Evolutionary conservation across 192 early-diverging fungal species (phyloP).

Genomic region (Gigaspora rosea): DNA sequence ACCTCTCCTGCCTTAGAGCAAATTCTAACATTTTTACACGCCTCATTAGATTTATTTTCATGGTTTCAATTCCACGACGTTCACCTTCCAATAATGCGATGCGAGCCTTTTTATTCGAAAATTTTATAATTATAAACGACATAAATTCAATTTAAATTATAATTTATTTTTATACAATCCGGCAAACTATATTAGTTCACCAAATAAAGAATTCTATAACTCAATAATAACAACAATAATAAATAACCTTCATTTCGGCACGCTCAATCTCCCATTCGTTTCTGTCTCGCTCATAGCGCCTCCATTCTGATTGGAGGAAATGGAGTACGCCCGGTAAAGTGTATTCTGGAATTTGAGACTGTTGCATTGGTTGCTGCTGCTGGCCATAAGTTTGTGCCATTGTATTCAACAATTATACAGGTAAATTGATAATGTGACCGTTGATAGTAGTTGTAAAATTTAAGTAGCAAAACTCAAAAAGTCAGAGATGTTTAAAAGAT

Average conservation of each 20-base stretch:
- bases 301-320: conserved; percentile 82
- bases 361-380: conserved; percentile 27
- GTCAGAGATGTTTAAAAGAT: too few species aligned
- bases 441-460: too few species aligned
- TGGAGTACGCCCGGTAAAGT: conserved; percentile 75
- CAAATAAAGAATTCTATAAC: conserved; percentile 19
- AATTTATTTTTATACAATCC: not conserved
- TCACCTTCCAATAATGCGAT: conserved; percentile 80
- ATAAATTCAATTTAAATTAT: not conserved
- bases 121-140: too few species aligned
- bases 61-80: conserved; percentile 70
- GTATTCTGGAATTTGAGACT: conserved; percentile 48
- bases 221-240: not conserved
- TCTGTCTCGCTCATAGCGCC: conserved; percentile 77
- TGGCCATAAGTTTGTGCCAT: conserved; percentile 34
- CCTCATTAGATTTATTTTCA: conserved; percentile 72
- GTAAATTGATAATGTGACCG: too few species aligned
- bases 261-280: conserved; percentile 87
- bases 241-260: conserved; percentile 70
- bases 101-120: conserved; percentile 56
- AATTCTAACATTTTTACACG: conserved; percentile 88
- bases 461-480: too few species aligned
- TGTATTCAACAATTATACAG: not conserved
- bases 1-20: conserved; percentile 77
- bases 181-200: not conserved